Percentiles rank a stretch among this genome's conserved stretches.
Conservation (phyloP, 2,329 filamentous ascomycete genomes). For the Sclerotinia nivalis region DNA sequence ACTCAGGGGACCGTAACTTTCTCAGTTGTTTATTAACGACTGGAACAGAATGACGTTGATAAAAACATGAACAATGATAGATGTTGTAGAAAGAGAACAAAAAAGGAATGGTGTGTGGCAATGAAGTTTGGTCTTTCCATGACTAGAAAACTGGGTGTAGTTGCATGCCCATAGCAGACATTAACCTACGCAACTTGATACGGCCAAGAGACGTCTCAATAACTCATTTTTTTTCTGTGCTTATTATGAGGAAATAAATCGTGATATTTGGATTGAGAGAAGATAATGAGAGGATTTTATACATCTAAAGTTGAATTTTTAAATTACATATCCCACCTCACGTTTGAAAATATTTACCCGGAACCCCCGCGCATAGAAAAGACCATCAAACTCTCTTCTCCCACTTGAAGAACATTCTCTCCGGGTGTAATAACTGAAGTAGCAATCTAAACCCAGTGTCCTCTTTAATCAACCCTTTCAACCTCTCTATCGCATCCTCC, state of each 20-base stretch:
- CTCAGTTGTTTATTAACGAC: too few species aligned
- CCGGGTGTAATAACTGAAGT: neutral
- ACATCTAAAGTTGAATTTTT: neutral
- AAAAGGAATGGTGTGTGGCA: too few species aligned
- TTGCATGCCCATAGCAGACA: neutral
- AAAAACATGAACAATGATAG: too few species aligned
- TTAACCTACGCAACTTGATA: neutral
- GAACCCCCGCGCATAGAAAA: neutral
- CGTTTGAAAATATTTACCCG: neutral
- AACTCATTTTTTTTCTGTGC: neutral
- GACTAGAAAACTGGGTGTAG: neutral
- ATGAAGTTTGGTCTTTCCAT: neutral
- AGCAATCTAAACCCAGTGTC: neutral
- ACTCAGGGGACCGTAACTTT: too few species aligned
- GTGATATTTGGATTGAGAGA: neutral
- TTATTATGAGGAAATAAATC: neutral
- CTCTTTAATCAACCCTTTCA: neutral
- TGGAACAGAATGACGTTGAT: too few species aligned
- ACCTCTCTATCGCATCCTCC: neutral
- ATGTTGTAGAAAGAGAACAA: too few species aligned
- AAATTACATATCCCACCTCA: neutral
- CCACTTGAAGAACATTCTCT: constrained; percentile 5
- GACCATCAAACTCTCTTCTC: neutral
- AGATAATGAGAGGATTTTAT: neutral
- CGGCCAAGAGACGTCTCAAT: too few species aligned